A percentile compares a stretch with the other conserved stretches of the same genome.
Evolutionary conservation across 2,329 filamentous ascomycete genomes (phyloP).

Genomic region (Colletotrichum cuscutae): DNA sequence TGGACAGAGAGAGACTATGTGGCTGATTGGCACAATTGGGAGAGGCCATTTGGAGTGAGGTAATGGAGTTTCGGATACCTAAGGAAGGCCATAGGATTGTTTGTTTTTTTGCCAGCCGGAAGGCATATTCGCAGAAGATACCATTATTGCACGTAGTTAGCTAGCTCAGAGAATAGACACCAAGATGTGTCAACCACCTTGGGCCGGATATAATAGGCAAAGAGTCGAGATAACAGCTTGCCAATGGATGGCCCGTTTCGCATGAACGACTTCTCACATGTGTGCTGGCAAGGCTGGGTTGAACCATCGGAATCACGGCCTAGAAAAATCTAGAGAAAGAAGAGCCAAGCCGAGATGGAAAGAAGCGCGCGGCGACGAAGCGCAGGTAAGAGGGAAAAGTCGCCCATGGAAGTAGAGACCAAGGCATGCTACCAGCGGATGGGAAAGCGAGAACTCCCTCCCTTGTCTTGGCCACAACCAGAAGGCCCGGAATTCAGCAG

Average conservation of each 20-base stretch:
- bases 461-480: not conserved
- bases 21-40: not conserved
- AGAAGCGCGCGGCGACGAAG: not conserved
- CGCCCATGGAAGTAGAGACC: too few species aligned
- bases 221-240: not conserved
- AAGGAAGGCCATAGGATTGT: not conserved
- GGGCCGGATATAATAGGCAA: not conserved
- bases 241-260: not conserved
- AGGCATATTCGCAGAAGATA: slow-evolving; percentile 11
- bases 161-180: slow-evolving; percentile 5
- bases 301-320: not conserved
- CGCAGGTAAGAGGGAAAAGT: too few species aligned
- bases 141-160: slow-evolving; percentile 12
- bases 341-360: not conserved
- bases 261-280: not conserved
- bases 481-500: not conserved
- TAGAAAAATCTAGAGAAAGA: too few species aligned
- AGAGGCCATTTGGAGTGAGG: not conserved
- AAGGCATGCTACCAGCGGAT: too few species aligned
- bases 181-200: not conserved
- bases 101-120: not conserved
- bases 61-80: slow-evolving; percentile 10
- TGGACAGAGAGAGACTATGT: not conserved
- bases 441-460: too few species aligned
- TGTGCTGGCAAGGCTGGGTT: not conserved